Evolutionary conservation across 495 filamentous ascomycete genomes (phyloP), one percentile per base, ranked within the genome.

Genomic region (Talaromyces ruber): DNA sequence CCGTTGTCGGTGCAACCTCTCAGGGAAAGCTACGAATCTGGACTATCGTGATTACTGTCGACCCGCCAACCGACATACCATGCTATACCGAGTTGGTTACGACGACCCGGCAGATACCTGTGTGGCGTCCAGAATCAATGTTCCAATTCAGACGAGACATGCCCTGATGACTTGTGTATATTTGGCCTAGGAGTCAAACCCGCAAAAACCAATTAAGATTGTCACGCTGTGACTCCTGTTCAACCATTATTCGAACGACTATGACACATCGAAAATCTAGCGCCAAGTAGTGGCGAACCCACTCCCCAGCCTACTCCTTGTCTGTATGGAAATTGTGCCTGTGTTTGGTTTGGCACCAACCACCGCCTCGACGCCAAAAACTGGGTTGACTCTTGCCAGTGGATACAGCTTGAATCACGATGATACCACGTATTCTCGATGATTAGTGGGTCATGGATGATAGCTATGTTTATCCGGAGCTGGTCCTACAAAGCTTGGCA

Each of bases 301-400:
- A 28, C 50, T 53, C 28, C 21, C 18, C n/a, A 21, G 43, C 6
- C 3, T 47, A 22, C 43, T 53, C 50, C 25, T 53, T 53, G 50
- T 28, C 22, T 45, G 9, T 22, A 70, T 60, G 68, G 68, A 70
- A 65, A 69, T 37, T 61, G 61, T 70, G 64, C 62, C 72, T 71
- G 59, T 61, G 64, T 74, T 72, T 68, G 72, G 72, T 68, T 70
- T 74, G 70, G 69, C 52, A 62, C 52, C 37, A 29, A 24, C 12
- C 21, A 45, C 39, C 39, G 6, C 54, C 54, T 57, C 14, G 54
- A 34, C 24, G 18, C 54, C 54, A 57, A 34, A 53, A 16, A 16
- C 14, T 54, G 29, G 3, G 32, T 57, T 21, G 54, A 25, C 24
- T 34, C 22, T 11, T 47, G 9, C 11, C 50, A 2, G 54, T 57